Conservation (phyloP, 768 basidiomycete genomes). For the Hygrophorus pudorinus region DNA sequence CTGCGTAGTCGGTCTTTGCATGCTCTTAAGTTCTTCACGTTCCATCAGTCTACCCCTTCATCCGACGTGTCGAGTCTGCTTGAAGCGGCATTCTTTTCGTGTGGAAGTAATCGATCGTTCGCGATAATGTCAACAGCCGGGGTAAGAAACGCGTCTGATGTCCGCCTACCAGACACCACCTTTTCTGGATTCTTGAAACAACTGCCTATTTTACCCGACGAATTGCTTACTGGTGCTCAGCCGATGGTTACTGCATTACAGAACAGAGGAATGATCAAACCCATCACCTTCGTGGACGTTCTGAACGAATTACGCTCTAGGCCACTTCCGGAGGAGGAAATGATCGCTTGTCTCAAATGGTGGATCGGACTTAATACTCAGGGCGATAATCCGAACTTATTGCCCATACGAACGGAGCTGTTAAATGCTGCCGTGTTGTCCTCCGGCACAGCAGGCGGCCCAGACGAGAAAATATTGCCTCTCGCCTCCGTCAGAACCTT, state of each 20-base stretch:
- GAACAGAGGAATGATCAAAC: conserved; percentile 52
- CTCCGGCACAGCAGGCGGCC: conserved; percentile 21
- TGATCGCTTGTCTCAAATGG: conserved; percentile 82
- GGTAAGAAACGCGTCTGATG: conserved; percentile 50
- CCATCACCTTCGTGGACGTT: conserved; percentile 77
- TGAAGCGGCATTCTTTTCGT: conserved; percentile 72
- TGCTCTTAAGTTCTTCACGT: conserved; percentile 83
- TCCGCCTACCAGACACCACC: conserved; percentile 64
- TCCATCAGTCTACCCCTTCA: conserved; percentile 80
- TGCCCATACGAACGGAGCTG: conserved; percentile 46
- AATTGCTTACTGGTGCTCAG: conserved; percentile 45
- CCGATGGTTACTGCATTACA: conserved; percentile 54
- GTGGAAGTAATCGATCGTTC: conserved; percentile 39
- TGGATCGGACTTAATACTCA: conserved; percentile 45
- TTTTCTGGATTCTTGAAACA: conserved; percentile 70
- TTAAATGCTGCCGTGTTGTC: conserved; percentile 62
- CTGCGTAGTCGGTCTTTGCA: conserved; percentile 61
- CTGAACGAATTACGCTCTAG: conserved; percentile 62
- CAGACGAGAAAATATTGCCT: conserved; percentile 49
- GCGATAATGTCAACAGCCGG: conserved; percentile 72
- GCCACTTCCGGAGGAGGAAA: conserved; percentile 63
- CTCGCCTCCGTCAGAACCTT: conserved; percentile 64
- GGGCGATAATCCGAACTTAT: conserved; percentile 26
- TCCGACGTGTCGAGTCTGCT: conserved; percentile 61
- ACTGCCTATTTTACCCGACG: conserved; percentile 62